These are phyloP conservation scores for Aschersonia sp. DNA, from an alignment of 2,329 filamentous ascomycete genomes.

Conservation along the genomic window DNA sequence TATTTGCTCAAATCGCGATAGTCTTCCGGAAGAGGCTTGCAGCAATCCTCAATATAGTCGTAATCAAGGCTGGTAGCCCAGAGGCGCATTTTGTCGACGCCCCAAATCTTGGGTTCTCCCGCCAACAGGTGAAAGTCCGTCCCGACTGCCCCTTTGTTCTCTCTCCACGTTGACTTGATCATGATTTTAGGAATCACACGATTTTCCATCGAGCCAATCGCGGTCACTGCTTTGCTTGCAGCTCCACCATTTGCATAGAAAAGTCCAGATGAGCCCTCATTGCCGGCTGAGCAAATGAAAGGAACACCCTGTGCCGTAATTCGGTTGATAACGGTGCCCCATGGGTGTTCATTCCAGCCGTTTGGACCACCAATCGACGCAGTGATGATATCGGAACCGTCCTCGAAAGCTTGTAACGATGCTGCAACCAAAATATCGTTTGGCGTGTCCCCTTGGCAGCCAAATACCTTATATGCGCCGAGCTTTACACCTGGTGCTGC, in stretches of 20 bases:
- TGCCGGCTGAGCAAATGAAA: conserved; percentile 26
- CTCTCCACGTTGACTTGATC: conserved; percentile 19
- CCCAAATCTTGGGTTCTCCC: conserved; percentile 4
- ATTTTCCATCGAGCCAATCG: conserved; percentile 29
- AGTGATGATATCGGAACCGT: conserved; percentile 22
- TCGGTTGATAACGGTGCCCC: conserved; percentile 22
- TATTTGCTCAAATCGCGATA: conserved; percentile 36
- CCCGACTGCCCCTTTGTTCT: conserved; percentile 8
- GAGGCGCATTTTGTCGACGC: conserved; percentile 7
- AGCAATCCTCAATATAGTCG: conserved; percentile 18
- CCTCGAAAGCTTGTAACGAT: conserved; percentile 24
- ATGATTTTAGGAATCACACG: conserved; percentile 21
- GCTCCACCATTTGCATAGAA: conserved; percentile 24
- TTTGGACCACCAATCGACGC: conserved; percentile 17
- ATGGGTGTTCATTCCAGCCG: conserved; percentile 15
- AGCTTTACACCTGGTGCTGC: conserved; percentile 23
- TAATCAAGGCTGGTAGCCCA: conserved; percentile 18
- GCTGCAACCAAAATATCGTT: conserved; percentile 24
- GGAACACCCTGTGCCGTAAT: conserved; percentile 27
- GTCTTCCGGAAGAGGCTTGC: conserved; percentile 21
- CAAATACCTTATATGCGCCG: conserved; percentile 22
- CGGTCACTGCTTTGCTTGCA: conserved; percentile 24
- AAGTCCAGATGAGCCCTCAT: conserved; percentile 25
- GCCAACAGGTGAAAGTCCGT: neutral
- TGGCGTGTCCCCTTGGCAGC: conserved; percentile 14